A percentile compares a stretch with the other conserved stretches of the same genome.
phyloP scores from a whole-genome alignment of 2,329 filamentous ascomycete genomes.

The Cordyceps cicadae region DNA sequence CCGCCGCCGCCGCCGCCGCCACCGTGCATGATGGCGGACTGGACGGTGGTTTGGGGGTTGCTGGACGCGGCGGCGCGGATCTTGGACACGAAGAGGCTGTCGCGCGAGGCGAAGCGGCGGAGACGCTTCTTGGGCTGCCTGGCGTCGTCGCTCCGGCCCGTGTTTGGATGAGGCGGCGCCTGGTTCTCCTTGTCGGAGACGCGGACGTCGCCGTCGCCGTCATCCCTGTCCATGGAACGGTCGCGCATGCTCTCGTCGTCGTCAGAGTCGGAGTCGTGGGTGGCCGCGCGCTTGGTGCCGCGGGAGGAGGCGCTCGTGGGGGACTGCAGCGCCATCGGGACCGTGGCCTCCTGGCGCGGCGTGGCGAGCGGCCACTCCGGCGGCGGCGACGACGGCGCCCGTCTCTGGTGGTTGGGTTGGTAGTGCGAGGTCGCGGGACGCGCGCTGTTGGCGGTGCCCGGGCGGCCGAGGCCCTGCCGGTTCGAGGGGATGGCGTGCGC shows the following conservation, averaged over 20 bases:
- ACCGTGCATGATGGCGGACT: conserved; percentile 15
- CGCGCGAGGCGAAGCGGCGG: conserved; percentile 41
- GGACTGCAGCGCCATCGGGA: conserved; percentile 20
- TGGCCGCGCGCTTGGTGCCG: conserved; percentile 44
- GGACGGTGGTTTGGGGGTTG: conserved; percentile 22
- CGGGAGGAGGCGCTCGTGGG: conserved; percentile 30
- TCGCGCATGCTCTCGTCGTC: conserved; percentile 9
- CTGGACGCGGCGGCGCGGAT: conserved; percentile 23
- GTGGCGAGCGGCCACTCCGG: conserved; percentile 18
- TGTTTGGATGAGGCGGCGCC: conserved; percentile 20
- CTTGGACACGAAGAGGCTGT: conserved; percentile 29
- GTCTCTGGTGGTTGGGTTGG: conserved; percentile 4
- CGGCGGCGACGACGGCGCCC: conserved; percentile 4
- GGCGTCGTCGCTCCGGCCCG: conserved; percentile 24
- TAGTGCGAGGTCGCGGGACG: neutral
- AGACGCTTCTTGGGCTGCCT: conserved; percentile 40
- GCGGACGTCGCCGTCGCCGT: conserved; percentile 12
- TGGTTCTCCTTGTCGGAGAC: conserved; percentile 11
- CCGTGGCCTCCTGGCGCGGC: conserved; percentile 15
- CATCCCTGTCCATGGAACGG: conserved; percentile 13
- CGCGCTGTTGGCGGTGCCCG: neutral
- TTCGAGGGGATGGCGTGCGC: conserved; percentile 50
- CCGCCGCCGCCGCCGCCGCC: conserved; percentile 5
- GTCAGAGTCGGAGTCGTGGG: conserved; percentile 29
- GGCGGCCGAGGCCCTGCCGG: conserved; percentile 30